These are phyloP conservation scores for Kodamaea kaohsiungensis DNA, from an alignment of 805 yeast genomes.

Conservation along the genomic window DNA sequence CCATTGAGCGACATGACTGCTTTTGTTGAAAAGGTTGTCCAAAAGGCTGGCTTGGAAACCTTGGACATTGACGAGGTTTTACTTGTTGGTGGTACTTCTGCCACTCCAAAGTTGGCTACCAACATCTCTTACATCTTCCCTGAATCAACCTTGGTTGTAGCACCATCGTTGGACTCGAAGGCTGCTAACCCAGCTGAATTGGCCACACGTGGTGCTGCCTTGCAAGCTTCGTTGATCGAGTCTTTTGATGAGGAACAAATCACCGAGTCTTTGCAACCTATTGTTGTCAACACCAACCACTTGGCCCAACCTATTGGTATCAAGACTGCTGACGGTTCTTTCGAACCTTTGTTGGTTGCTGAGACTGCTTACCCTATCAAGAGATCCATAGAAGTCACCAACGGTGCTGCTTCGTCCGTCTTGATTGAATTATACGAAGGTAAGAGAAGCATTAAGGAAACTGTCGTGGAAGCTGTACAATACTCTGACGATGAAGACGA, in stretches of 20 bases:
- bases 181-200: slow-evolving; percentile 87
- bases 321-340: slow-evolving; percentile 68
- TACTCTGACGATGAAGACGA: slow-evolving; percentile 53
- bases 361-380: slow-evolving; percentile 93
- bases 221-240: slow-evolving; percentile 88
- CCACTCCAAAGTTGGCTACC: slow-evolving; percentile 86
- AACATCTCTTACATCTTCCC: slow-evolving; percentile 78
- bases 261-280: slow-evolving; percentile 77
- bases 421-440: slow-evolving; percentile 81
- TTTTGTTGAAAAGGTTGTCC: slow-evolving; percentile 72
- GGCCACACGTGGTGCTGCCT: slow-evolving; percentile 91
- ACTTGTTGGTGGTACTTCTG: slow-evolving; percentile 90
- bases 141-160: slow-evolving; percentile 67
- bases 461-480: slow-evolving; percentile 68
- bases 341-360: slow-evolving; percentile 70
- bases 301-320: slow-evolving; percentile 82
- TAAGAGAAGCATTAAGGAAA: slow-evolving; percentile 79
- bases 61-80: slow-evolving; percentile 89
- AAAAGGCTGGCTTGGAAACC: slow-evolving; percentile 80
- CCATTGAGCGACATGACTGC: slow-evolving; percentile 73
- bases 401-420: slow-evolving; percentile 58
- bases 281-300: slow-evolving; percentile 87
- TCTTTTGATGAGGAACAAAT: slow-evolving; percentile 82
- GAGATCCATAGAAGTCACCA: slow-evolving; percentile 64
- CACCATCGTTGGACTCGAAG: slow-evolving; percentile 78